phyloP scores from a whole-genome alignment of 495 filamentous ascomycete species.

The Astrothelium macrocarpum region DNA sequence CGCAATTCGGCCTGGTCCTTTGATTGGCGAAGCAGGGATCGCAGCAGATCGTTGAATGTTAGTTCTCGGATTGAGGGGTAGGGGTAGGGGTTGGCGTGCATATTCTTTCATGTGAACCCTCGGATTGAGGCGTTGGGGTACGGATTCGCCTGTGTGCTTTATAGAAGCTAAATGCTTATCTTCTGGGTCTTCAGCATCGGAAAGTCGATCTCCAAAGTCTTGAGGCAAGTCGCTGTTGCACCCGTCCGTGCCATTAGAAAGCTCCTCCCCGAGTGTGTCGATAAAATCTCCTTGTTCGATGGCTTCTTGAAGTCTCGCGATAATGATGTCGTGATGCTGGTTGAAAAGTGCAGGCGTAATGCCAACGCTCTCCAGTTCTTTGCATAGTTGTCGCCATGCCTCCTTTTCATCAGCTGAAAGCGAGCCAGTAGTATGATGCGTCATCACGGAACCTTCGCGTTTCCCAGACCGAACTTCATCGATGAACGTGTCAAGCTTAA shows the following conservation, averaged over 20 bases:
- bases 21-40: constrained; percentile 2
- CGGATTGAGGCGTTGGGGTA: not conserved
- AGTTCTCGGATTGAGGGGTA: not conserved
- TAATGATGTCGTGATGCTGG: not conserved
- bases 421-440: constrained; percentile 27
- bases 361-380: constrained; percentile 32
- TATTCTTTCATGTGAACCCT: not conserved
- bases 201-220: not conserved
- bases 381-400: constrained; percentile 30
- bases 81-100: not conserved
- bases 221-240: not conserved
- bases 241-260: not conserved
- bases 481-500: constrained; percentile 31
- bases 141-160: not conserved
- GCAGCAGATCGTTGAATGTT: not conserved
- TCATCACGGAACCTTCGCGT: constrained; percentile 29
- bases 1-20: not conserved
- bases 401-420: constrained; percentile 23
- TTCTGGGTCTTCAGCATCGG: not conserved
- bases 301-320: constrained; percentile 4
- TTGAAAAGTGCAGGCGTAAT: constrained; percentile 26
- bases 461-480: constrained; percentile 31
- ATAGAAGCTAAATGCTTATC: not conserved
- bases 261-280: not conserved
- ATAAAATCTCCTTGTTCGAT: constrained; percentile 2